A percentile compares a stretch with the other conserved stretches of the same genome.
Conservation (phyloP, 1,139 yeast genomes). For the Keqinozyma sinolaborantium region DNA sequence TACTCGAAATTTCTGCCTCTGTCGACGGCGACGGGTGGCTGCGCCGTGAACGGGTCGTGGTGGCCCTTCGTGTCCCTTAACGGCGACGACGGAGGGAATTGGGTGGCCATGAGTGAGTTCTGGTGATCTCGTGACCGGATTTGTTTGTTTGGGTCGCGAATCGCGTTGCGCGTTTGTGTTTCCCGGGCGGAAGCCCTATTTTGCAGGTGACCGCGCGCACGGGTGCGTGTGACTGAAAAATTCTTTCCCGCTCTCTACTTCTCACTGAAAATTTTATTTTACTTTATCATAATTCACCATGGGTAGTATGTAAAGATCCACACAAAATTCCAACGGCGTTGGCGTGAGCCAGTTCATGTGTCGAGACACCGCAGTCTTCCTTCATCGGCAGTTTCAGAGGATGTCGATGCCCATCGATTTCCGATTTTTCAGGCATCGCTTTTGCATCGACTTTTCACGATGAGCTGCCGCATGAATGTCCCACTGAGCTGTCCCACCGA, state of each 20-base stretch:
- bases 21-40: conserved; percentile 6
- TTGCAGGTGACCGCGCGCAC: too few species aligned
- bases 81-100: conserved; percentile 69
- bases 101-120: conserved; percentile 15
- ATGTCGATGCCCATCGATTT: too few species aligned
- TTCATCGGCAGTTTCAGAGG: too few species aligned
- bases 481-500: too few species aligned
- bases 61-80: conserved; percentile 28
- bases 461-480: too few species aligned
- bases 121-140: neutral
- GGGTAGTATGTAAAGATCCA: conserved; percentile 57
- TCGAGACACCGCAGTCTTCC: too few species aligned
- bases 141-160: neutral
- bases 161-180: neutral
- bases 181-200: too few species aligned
- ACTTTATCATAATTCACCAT: conserved; percentile 38
- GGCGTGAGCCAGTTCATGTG: too few species aligned
- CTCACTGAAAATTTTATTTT: conserved; percentile 9
- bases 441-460: too few species aligned
- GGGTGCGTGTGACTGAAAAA: too few species aligned
- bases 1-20: conserved; percentile 26
- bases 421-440: too few species aligned
- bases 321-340: too few species aligned
- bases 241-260: conserved; percentile 1
- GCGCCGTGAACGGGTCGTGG: conserved; percentile 19